Base-by-base conservation (phyloP, 2,329 filamentous ascomycete genomes). In the Pseudopyricularia javanii region DNA sequence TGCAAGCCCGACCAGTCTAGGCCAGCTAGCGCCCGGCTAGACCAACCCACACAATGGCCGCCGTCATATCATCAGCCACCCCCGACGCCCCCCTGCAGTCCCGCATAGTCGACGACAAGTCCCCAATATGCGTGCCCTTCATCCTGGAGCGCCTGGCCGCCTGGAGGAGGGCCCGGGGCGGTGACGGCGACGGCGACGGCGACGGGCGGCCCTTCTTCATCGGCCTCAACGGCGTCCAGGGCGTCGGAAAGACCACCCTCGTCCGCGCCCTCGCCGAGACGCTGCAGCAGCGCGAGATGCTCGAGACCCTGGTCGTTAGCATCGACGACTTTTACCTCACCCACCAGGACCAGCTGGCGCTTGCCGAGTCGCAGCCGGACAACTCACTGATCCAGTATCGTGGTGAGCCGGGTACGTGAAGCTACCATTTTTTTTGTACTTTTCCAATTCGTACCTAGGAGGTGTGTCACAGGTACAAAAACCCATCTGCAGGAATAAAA, bases 291-390 rank as follows among this genome's bases (percentile, higher is more conserved):
- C 61, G 68, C 30, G 74, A 83, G 61, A 75, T 75, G 20, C 74
- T 87, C 24, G 70, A 76, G 54, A 85, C 85, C 3, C 73, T 87
- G 49, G 84, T 89, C 52, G 78, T 88, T 66, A 91, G 86, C 65
- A 85, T 95, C 58, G 91, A 96, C 66, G 90, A 95, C 70, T 83
- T 96, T 60, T 95, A 96, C 69, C 81, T 94, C 52, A 76, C 80
- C 14, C 88, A 88, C 64, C 70, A 73, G 22, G 76, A 84, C 57
- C 87, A 93, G 65, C 65, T 76, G 28, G 72, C 74, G 2, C 78
- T 94, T 22, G 82, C 86, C 26, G 67, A 74, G 47, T 68, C 76
- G 7, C 74, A 93, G 62, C 79, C 85, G 0, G 68, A 76, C 35
- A 95, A 95, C 62, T 78, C 79, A 20, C 76, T 96, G 3, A 74